A percentile compares a stretch with the other conserved stretches of the same genome.
These are phyloP conservation scores for Alternaria arbusti DNA, from an alignment of 2,329 filamentous ascomycete species.

Conservation along the genomic window DNA sequence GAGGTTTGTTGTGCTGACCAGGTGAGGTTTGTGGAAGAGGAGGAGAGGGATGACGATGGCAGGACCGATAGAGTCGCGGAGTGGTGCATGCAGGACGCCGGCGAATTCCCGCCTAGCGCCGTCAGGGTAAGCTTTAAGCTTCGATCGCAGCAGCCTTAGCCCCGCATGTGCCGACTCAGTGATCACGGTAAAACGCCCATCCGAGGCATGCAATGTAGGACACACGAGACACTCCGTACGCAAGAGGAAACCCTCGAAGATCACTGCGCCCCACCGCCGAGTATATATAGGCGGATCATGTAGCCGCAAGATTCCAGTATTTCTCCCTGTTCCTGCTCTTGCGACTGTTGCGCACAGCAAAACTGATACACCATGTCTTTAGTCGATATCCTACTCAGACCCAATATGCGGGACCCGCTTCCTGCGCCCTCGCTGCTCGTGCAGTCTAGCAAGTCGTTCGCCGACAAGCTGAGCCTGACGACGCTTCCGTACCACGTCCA, in stretches of 20 bases:
- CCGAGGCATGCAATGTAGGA: slow-evolving; percentile 12
- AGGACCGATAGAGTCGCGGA: slow-evolving; percentile 14
- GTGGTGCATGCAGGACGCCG: slow-evolving; percentile 15
- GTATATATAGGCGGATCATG: slow-evolving; percentile 12
- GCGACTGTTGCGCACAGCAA: background rate
- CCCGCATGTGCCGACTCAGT: slow-evolving; percentile 13
- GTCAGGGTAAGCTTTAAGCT: slow-evolving; percentile 4
- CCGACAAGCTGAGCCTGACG: slow-evolving; percentile 65
- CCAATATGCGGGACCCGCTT: slow-evolving; percentile 74
- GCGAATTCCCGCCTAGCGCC: slow-evolving; percentile 4
- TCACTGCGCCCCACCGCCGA: slow-evolving; percentile 1
- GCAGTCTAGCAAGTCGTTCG: slow-evolving; percentile 66
- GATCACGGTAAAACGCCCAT: slow-evolving; percentile 16
- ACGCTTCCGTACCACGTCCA: slow-evolving; percentile 80
- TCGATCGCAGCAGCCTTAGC: slow-evolving; percentile 10
- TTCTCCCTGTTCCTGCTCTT: background rate
- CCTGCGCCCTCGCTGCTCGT: slow-evolving; percentile 64
- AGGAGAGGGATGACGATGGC: slow-evolving; percentile 14
- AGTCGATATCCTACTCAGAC: slow-evolving; percentile 21
- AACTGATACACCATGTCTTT: slow-evolving; percentile 26
- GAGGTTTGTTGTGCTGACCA: slow-evolving; percentile 9
- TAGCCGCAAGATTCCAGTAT: slow-evolving; percentile 8
- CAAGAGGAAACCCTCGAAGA: slow-evolving; percentile 4
- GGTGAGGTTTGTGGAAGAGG: slow-evolving; percentile 6
- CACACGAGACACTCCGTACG: slow-evolving; percentile 9